Percentiles rank a stretch among this genome's conserved stretches.
These are phyloP conservation scores for Phytophthora megakarya DNA, from an alignment of 352 stramenopile species.

Conservation along the genomic window DNA sequence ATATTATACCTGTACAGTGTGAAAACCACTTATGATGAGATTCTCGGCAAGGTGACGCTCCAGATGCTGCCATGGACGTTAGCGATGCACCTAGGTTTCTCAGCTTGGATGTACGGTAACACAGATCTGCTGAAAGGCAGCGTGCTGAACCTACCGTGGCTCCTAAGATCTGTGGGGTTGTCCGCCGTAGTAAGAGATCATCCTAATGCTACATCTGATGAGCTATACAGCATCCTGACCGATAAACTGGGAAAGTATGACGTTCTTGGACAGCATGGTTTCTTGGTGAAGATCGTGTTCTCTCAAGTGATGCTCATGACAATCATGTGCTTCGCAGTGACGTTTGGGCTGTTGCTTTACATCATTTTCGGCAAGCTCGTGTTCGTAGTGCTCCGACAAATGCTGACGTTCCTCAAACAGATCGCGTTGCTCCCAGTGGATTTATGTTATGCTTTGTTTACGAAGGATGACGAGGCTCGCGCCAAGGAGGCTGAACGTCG, in stretches of 20 bases:
- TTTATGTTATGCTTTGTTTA: constrained; percentile 3
- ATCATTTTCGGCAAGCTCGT: constrained; percentile 38
- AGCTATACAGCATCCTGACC: constrained; percentile 37
- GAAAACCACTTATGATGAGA: constrained; percentile 55
- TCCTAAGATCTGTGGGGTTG: constrained; percentile 37
- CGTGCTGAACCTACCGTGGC: constrained; percentile 40
- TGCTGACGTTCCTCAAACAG: constrained; percentile 27
- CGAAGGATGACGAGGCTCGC: constrained; percentile 11
- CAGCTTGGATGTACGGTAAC: constrained; percentile 61
- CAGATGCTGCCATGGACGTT: constrained; percentile 50
- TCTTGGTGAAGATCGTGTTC: constrained; percentile 55
- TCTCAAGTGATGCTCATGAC: constrained; percentile 58
- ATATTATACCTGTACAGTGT: constrained; percentile 56
- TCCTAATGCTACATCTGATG: constrained; percentile 29
- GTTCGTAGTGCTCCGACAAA: constrained; percentile 31
- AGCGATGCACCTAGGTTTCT: constrained; percentile 55
- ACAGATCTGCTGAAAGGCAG: constrained; percentile 39
- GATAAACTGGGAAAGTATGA: constrained; percentile 36
- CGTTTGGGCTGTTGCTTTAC: constrained; percentile 43
- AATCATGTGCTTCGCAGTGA: constrained; percentile 41
- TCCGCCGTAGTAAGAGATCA: constrained; percentile 23
- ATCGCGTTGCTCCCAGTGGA: constrained; percentile 21
- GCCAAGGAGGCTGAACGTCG: constrained; percentile 9
- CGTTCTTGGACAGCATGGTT: constrained; percentile 35
- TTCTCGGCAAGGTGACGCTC: constrained; percentile 45